phyloP scores from a whole-genome alignment of 2,329 filamentous ascomycete species.

The Stagonosporopsis rhizophila region DNA sequence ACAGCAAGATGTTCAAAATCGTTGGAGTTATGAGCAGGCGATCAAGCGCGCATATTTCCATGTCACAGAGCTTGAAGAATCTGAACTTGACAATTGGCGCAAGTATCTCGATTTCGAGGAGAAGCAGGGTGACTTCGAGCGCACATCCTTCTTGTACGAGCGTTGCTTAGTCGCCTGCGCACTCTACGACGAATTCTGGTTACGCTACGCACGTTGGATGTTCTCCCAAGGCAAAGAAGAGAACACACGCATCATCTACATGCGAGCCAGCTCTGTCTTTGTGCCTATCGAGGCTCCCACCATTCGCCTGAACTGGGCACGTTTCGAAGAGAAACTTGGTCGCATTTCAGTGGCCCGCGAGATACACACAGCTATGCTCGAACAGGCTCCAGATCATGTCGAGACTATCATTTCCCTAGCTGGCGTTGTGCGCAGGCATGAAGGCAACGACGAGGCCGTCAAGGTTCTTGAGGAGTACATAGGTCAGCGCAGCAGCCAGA shows the following conservation, averaged over 20 bases:
- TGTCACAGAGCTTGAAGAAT: slow-evolving; percentile 87
- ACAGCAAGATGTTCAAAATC: slow-evolving; percentile 86
- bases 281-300: slow-evolving; percentile 86
- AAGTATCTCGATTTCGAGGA: slow-evolving; percentile 98
- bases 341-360: slow-evolving; percentile 80
- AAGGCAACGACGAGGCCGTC: slow-evolving; percentile 83
- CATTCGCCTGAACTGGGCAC: slow-evolving; percentile 88
- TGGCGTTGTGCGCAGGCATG: slow-evolving; percentile 83
- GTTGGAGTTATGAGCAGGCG: slow-evolving; percentile 93
- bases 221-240: slow-evolving; percentile 76
- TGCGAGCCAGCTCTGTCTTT: slow-evolving; percentile 82
- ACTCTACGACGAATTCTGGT: slow-evolving; percentile 97
- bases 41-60: slow-evolving; percentile 98
- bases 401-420: slow-evolving; percentile 89
- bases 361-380: slow-evolving; percentile 82
- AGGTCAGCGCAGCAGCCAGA: slow-evolving; percentile 73
- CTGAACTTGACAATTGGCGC: slow-evolving; percentile 87
- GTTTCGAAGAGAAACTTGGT: slow-evolving; percentile 87
- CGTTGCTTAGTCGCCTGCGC: slow-evolving; percentile 91
- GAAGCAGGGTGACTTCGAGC: slow-evolving; percentile 75
- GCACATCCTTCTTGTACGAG: slow-evolving; percentile 87
- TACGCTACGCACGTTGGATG: slow-evolving; percentile 97
- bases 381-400: slow-evolving; percentile 78
- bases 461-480: slow-evolving; percentile 83
- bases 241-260: slow-evolving; percentile 90